Evolutionary conservation across 768 basidiomycete genomes (phyloP), one percentile per base, ranked within the genome.

Genomic region (Hypholoma fasciculare): DNA sequence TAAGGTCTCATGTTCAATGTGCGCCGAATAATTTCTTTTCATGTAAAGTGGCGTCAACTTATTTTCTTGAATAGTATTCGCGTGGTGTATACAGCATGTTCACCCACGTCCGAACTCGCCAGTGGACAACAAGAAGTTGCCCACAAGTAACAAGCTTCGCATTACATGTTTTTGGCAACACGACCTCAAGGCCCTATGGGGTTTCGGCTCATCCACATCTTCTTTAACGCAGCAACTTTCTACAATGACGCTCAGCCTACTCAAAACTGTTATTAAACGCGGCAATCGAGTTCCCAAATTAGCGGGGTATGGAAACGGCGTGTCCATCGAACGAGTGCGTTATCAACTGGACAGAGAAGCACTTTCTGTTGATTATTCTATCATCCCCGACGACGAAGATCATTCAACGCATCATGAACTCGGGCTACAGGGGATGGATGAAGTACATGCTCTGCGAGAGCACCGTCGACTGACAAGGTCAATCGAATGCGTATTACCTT

Each of bases 161-260:
- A 84, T 96, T 60, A 94, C 92, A 1, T 96, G 92, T 68, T 95
- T 96, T 69, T 96, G 93, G 92, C 92, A 96, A 68, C 95, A 96
- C 70, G 92, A 97, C 74, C 82, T 96, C 27, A 90, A 91, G 61
- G 83, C 92, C 0, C 70, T 92, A 39, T 96, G 94, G 93, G 90
- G 86, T 39, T 81, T 94, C 51, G 87, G 86, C 7, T 82, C 87
- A 0, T 79, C 84, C 1, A 76, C 83, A 14, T 60, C 73, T 14
- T 80, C 83, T 30, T 65, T 94, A 9, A 80, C 84, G 8, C 91
- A 93, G 62, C 93, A 96, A 63, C 80, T 98, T 1, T 88, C 88
- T n/a, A 86, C 89, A 5, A 92, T 96, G 83, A 80, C 88, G 16
- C 72, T 93, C 7, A 91, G 92, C 23, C 74, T 96, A 44, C 80